Percentiles rank a stretch among this genome's conserved stretches.
These are phyloP conservation scores for Bipolaris sorokiniana DNA, from an alignment of 2,329 filamentous ascomycete genomes.

Conservation along the genomic window DNA sequence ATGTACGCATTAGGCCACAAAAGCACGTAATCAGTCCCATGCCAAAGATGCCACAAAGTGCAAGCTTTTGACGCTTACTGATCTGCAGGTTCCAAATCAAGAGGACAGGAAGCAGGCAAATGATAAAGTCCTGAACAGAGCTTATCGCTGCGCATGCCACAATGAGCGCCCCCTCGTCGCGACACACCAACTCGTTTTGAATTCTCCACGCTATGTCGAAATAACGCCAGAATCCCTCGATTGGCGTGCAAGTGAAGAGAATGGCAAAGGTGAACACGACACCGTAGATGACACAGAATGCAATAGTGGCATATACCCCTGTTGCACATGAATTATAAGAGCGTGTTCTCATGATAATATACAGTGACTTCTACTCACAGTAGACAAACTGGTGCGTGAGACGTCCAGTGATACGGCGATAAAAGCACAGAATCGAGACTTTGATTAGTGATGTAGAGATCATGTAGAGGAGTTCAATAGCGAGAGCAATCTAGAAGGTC, in stretches of 20 bases:
- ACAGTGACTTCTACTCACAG: constrained; percentile 15
- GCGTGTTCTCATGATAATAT: not conserved
- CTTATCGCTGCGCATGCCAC: constrained; percentile 49
- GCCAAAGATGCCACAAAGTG: constrained; percentile 53
- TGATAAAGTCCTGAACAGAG: constrained; percentile 50
- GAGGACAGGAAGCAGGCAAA: constrained; percentile 51
- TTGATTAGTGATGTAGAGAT: constrained; percentile 39
- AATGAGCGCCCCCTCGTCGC: constrained; percentile 49
- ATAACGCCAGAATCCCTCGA: constrained; percentile 51
- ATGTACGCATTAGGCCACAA: constrained; percentile 47
- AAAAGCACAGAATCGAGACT: constrained; percentile 49
- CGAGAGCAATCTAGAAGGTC: constrained; percentile 32
- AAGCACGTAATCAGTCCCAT: constrained; percentile 51
- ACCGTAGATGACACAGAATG: constrained; percentile 48
- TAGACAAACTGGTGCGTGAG: constrained; percentile 47
- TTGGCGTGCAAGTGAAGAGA: constrained; percentile 48
- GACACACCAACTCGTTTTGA: constrained; percentile 43
- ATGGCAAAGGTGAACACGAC: constrained; percentile 47
- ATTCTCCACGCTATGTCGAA: constrained; percentile 44
- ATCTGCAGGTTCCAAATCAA: constrained; percentile 55
- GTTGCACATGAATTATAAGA: not conserved
- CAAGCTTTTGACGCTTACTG: constrained; percentile 52
- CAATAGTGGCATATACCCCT: constrained; percentile 46
- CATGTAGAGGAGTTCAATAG: constrained; percentile 44
- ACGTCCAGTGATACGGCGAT: constrained; percentile 50